phyloP scores from a whole-genome alignment of 352 stramenopile species.

The Lagenidium giganteum region DNA sequence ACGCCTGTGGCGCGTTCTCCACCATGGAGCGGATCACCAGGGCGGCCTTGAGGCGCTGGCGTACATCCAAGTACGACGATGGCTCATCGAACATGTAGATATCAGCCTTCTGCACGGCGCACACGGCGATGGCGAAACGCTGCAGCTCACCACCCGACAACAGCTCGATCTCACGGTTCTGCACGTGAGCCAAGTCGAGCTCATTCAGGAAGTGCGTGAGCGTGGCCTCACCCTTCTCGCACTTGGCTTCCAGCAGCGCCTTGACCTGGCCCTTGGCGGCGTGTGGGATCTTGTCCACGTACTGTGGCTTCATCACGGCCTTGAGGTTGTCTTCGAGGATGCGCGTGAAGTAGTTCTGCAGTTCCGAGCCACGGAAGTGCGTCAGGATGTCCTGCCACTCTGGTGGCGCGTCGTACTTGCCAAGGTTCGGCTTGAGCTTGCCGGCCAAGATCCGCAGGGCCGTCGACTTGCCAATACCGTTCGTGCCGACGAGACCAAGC shows the following conservation, averaged over 20 bases:
- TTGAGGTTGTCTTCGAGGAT: conserved; percentile 99
- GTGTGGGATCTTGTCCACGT: conserved; percentile 99
- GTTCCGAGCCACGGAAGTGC: conserved; percentile 96
- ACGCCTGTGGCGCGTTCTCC: conserved; percentile 82
- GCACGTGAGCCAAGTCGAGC: conserved; percentile 96
- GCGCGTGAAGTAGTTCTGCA: conserved; percentile 99
- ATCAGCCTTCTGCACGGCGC: conserved; percentile 94
- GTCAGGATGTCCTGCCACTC: conserved; percentile 99
- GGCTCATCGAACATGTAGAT: conserved; percentile 99
- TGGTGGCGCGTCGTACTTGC: conserved; percentile 93
- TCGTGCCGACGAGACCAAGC: conserved; percentile 98
- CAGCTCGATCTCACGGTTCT: conserved; percentile 94
- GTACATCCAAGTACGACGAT: conserved; percentile 99
- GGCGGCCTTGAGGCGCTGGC: conserved; percentile 97
- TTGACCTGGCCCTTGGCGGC: conserved; percentile 94
- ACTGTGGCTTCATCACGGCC: conserved; percentile 99
- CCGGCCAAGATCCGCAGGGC: conserved; percentile 98
- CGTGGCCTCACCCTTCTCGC: conserved; percentile 83
- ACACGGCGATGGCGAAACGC: conserved; percentile 97
- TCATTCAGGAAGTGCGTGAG: conserved; percentile 85
- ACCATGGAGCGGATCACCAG: conserved; percentile 97
- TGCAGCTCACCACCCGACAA: conserved; percentile 99
- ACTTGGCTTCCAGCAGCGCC: conserved; percentile 93
- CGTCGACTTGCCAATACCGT: conserved; percentile 99
- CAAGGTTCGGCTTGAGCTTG: conserved; percentile 99